Evolutionary conservation across 2,329 filamentous ascomycete genomes (phyloP).

Genomic region (Aspergillus glaucus): DNA sequence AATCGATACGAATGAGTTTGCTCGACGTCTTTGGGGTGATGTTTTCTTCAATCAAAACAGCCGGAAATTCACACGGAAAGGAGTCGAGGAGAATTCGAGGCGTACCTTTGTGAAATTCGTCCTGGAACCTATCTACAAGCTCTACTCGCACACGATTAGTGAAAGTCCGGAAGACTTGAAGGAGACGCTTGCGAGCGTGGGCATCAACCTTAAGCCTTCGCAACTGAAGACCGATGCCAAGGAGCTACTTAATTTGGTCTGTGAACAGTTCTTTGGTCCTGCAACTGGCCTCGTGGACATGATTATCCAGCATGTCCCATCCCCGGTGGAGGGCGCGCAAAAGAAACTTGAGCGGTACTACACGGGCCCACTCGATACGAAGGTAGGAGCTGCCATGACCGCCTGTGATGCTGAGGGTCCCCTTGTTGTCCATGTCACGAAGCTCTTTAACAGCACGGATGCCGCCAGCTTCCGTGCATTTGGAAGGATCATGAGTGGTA

Average conservation of each 20-base stretch:
- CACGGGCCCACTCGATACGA: constrained; percentile 79
- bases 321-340: constrained; percentile 70
- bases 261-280: constrained; percentile 90
- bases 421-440: constrained; percentile 84
- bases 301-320: constrained; percentile 83
- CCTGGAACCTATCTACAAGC: constrained; percentile 93
- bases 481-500: constrained; percentile 87
- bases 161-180: constrained; percentile 81
- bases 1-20: constrained; percentile 76
- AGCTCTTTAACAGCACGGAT: constrained; percentile 83
- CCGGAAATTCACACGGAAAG: constrained; percentile 85
- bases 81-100: constrained; percentile 70
- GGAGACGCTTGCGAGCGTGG: constrained; percentile 67
- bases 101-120: constrained; percentile 92
- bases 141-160: constrained; percentile 91
- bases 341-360: constrained; percentile 80
- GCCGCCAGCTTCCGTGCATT: constrained; percentile 88
- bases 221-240: constrained; percentile 88
- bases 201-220: constrained; percentile 82
- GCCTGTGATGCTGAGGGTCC: constrained; percentile 84
- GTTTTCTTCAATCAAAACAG: constrained; percentile 91
- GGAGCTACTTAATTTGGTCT: constrained; percentile 79
- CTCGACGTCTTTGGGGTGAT: constrained; percentile 84
- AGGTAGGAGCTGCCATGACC: constrained; percentile 72
- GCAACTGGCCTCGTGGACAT: constrained; percentile 92